Percentiles rank a stretch among this genome's conserved stretches.
These are phyloP conservation scores for Anisodus acutangulus DNA, from an alignment of 257 asterid genomes.

Conservation along the genomic window DNA sequence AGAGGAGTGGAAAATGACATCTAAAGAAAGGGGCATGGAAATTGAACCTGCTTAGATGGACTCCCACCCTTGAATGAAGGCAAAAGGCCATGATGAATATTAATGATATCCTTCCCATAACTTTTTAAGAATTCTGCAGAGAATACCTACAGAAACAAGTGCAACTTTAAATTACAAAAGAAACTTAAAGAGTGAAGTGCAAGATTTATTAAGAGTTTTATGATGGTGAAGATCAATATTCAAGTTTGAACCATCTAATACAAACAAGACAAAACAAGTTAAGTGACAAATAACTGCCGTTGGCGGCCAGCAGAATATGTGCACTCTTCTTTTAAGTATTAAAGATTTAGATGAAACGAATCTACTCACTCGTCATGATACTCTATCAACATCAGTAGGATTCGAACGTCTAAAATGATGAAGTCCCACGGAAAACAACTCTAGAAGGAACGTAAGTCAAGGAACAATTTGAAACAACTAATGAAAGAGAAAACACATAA, in stretches of 20 bases:
- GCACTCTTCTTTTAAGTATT: no score
- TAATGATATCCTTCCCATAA: conserved; percentile 77
- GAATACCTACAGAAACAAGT: conserved; percentile 60
- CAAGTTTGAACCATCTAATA: not conserved
- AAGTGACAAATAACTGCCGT: not conserved
- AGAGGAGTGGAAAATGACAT: not conserved
- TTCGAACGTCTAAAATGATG: no score
- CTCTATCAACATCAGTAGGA: no score
- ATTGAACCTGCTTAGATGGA: conserved; percentile 83
- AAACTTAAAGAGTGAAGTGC: not conserved
- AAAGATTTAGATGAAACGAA: no score
- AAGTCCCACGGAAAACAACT: no score
- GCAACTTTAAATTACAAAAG: not conserved
- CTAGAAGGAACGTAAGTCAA: no score
- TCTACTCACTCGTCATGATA: no score
- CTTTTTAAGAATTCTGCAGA: conserved; percentile 73
- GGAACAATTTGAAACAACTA: no score
- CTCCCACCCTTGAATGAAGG: conserved; percentile 97
- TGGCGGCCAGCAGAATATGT: not conserved
- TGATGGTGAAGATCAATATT: conserved; percentile 3
- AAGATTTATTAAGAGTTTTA: not conserved
- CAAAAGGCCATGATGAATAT: conserved; percentile 92
- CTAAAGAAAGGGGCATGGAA: not conserved
- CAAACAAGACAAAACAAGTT: not conserved
- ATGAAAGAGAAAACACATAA: no score